phyloP scores from a whole-genome alignment of 169 alveolate genomes.

The Babesia microti region DNA sequence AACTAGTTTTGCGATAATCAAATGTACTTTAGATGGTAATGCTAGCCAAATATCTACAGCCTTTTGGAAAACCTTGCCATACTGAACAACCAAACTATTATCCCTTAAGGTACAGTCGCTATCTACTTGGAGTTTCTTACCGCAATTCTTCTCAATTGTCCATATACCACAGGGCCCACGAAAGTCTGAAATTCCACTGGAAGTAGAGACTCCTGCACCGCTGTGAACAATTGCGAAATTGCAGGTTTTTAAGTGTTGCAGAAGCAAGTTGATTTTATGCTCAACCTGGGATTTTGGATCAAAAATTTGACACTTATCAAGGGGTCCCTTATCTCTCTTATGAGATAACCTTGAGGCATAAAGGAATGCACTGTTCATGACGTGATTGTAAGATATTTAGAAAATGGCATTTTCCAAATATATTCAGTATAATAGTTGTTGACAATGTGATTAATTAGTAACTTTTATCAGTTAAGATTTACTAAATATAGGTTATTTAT shows the following conservation, averaged over 20 bases:
- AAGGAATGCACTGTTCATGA: constrained; percentile 23
- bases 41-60: constrained; percentile 65
- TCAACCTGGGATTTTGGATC: constrained; percentile 49
- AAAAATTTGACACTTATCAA: constrained; percentile 50
- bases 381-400: too few species aligned
- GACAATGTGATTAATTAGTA: too few species aligned
- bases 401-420: too few species aligned
- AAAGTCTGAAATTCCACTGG: constrained; percentile 63
- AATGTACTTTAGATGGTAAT: constrained; percentile 65
- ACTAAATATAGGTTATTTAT: too few species aligned
- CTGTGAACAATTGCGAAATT: constrained; percentile 53
- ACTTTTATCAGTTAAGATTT: too few species aligned
- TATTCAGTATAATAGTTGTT: too few species aligned
- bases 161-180: constrained; percentile 68
- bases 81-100: constrained; percentile 31
- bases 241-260: constrained; percentile 33
- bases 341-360: constrained; percentile 53
- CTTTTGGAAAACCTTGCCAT: constrained; percentile 36
- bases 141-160: constrained; percentile 45
- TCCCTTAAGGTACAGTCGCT: constrained; percentile 20
- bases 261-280: constrained; percentile 33
- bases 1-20: constrained; percentile 51
- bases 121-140: constrained; percentile 13
- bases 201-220: constrained; percentile 69
- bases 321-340: constrained; percentile 63